Evolutionary conservation across 805 yeast species (phyloP).

Genomic region (Lipomyces sp.): DNA sequence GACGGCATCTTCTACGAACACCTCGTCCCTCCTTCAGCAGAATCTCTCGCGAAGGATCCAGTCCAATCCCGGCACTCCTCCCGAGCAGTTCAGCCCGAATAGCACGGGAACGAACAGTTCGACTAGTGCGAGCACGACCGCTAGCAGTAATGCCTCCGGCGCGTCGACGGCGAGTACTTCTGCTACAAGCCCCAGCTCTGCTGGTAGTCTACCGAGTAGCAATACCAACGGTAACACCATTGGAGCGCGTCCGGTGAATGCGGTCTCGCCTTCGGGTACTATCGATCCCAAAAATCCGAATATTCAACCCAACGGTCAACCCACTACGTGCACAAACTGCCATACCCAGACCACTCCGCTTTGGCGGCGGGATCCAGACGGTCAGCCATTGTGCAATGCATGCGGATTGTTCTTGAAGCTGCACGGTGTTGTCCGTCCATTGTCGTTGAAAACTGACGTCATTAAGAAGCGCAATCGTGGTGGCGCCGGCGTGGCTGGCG

Average conservation of each 20-base stretch:
- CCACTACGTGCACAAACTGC: conserved; percentile 60
- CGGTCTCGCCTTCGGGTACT: conserved; percentile 12
- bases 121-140: conserved; percentile 12
- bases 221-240: not conserved
- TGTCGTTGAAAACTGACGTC: conserved; percentile 88
- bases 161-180: conserved; percentile 21
- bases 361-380: conserved; percentile 93
- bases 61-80: conserved; percentile 36
- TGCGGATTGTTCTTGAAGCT: conserved; percentile 91
- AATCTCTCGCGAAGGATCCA: conserved; percentile 34
- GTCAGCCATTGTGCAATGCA: conserved; percentile 92
- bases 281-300: conserved; percentile 28
- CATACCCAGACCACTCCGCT: conserved; percentile 90
- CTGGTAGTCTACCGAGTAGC: conserved; percentile 7
- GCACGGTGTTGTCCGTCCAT: conserved; percentile 94
- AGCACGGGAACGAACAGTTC: conserved; percentile 10
- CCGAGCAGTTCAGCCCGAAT: conserved; percentile 35
- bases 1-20: conserved; percentile 34
- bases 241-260: conserved; percentile 11
- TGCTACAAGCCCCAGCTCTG: conserved; percentile 21
- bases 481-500: conserved; percentile 35
- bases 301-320: conserved; percentile 28
- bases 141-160: conserved; percentile 14
- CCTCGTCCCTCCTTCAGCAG: conserved; percentile 35
- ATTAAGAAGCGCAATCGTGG: conserved; percentile 87